Conservation (phyloP, 495 filamentous ascomycete species). For the Geoglossum glabrum region DNA sequence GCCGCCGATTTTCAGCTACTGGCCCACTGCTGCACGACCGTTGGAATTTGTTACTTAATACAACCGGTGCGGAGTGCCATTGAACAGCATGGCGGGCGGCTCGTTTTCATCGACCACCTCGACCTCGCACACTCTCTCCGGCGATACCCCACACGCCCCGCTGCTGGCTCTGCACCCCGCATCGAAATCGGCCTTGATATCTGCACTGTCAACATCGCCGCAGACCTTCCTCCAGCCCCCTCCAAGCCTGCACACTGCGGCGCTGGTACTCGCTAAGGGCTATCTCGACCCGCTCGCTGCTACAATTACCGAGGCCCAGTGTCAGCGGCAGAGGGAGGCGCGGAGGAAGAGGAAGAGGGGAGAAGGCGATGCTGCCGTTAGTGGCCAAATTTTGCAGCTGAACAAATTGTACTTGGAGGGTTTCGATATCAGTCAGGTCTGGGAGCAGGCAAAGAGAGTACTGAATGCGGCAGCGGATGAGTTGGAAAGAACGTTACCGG, state of each 20-base stretch:
- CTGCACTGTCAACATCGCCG: conserved; percentile 8
- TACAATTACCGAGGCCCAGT: conserved; percentile 44
- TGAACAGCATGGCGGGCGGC: background rate
- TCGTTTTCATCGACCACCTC: background rate
- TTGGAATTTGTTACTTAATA: no score
- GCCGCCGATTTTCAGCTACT: no score
- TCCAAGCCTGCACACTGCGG: conserved; percentile 36
- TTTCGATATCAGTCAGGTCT: conserved; percentile 75
- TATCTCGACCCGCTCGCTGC: conserved; percentile 57
- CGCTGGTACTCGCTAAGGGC: conserved; percentile 49
- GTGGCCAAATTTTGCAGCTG: conserved; percentile 36
- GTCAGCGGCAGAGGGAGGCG: conserved; percentile 30
- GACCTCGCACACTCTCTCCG: background rate
- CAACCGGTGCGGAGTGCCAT: background rate
- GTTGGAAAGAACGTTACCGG: conserved; percentile 22
- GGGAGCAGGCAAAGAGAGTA: conserved; percentile 79
- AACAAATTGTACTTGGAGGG: conserved; percentile 69
- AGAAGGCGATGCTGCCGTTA: conserved; percentile 16
- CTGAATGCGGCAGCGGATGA: conserved; percentile 35
- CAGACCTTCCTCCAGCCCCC: conserved; percentile 54
- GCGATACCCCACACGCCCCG: background rate
- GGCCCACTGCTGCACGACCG: no score
- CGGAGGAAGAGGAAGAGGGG: conserved; percentile 49
- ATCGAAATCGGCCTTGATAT: background rate
- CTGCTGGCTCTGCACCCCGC: background rate